A percentile compares a stretch with the other conserved stretches of the same genome.
Conservation (phyloP, 129 eudicot genomes). For the Smallanthus sonchifolius region DNA sequence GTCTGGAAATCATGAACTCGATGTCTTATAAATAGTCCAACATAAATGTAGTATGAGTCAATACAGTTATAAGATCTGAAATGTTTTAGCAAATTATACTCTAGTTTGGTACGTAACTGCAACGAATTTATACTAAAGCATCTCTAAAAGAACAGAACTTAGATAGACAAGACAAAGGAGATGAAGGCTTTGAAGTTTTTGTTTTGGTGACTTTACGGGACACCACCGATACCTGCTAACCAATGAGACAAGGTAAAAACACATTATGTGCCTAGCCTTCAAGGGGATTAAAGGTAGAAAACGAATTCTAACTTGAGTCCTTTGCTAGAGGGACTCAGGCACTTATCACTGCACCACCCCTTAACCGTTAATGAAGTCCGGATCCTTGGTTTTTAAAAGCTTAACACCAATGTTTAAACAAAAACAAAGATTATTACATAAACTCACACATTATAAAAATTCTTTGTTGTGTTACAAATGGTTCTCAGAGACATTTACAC, state of each 20-base stretch:
- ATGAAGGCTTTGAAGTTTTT: neutral
- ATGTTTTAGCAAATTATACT: neutral
- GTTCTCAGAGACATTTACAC: slow-evolving; percentile 23
- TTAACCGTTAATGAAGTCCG: neutral
- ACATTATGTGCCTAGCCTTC: too few species aligned
- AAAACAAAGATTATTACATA: neutral
- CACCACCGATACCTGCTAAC: too few species aligned
- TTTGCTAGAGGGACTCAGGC: too few species aligned
- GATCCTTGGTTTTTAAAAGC: neutral
- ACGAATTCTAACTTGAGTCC: too few species aligned
- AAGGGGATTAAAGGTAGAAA: too few species aligned
- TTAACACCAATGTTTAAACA: neutral
- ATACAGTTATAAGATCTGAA: slow-evolving; percentile 9
- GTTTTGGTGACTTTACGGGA: too few species aligned
- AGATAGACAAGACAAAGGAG: neutral
- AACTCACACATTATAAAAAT: neutral
- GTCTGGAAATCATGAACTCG: neutral
- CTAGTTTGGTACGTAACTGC: slow-evolving; percentile 1
- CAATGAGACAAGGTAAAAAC: too few species aligned
- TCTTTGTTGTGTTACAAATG: neutral
- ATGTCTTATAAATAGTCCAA: neutral
- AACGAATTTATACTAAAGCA: neutral
- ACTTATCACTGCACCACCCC: too few species aligned
- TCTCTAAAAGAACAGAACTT: neutral
- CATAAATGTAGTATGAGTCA: neutral